These are phyloP conservation scores for Coemansia sp. DNA, from an alignment of 192 early-diverging fungal genomes.

Conservation along the genomic window DNA sequence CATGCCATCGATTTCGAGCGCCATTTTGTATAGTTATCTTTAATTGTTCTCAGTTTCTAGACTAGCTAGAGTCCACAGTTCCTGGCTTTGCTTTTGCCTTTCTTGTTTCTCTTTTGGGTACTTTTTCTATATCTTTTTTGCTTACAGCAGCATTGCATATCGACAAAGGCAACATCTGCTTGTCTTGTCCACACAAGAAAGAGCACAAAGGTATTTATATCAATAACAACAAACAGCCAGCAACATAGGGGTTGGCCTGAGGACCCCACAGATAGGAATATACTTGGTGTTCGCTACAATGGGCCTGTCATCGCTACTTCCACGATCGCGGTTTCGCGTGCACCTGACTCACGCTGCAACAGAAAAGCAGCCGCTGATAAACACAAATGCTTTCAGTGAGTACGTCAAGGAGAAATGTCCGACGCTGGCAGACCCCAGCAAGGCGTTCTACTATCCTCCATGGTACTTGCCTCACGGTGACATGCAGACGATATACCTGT, in stretches of 20 bases:
- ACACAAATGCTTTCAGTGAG: constrained; percentile 22
- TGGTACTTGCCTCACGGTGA: constrained; percentile 72
- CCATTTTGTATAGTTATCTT: not conserved
- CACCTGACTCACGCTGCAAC: constrained; percentile 40
- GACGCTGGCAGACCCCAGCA: constrained; percentile 51
- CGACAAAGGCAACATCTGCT: no score
- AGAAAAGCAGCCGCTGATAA: constrained; percentile 40
- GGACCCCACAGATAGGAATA: no score
- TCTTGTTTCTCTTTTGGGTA: not conserved
- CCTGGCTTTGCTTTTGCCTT: not conserved
- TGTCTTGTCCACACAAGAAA: no score
- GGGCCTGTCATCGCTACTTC: constrained; percentile 21
- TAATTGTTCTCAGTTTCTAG: not conserved
- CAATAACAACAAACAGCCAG: no score
- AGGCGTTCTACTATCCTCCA: constrained; percentile 67
- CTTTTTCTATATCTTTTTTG: not conserved
- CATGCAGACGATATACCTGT: constrained; percentile 68
- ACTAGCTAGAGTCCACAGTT: not conserved
- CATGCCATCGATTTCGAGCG: not conserved
- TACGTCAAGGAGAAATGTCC: constrained; percentile 55
- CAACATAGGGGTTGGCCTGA: not conserved
- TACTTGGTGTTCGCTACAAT: not conserved
- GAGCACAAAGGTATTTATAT: no score
- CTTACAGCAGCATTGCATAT: no score
- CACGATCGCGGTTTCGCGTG: constrained; percentile 40